Percentiles rank a stretch among this genome's conserved stretches.
phyloP scores from a whole-genome alignment of 2,329 filamentous ascomycete species.

The Ascocoryne sarcoides region DNA sequence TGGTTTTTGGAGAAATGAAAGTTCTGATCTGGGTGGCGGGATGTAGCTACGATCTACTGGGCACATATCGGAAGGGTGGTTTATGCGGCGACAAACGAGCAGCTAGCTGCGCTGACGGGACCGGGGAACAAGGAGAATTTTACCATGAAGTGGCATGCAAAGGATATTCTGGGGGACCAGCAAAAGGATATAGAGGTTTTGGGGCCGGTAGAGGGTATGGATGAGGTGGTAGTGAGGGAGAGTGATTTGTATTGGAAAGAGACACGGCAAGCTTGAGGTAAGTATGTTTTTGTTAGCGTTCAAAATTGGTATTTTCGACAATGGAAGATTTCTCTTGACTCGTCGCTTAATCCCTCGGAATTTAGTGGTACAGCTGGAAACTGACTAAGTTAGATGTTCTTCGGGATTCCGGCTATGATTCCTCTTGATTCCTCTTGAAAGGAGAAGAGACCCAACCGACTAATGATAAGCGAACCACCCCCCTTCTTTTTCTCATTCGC shows the following conservation, averaged over 20 bases:
- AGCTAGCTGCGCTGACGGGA: constrained; percentile 37
- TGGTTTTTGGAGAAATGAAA: too few species aligned
- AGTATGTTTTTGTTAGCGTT: too few species aligned
- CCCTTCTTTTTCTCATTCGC: too few species aligned
- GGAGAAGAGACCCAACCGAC: too few species aligned
- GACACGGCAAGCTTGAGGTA: constrained; percentile 20
- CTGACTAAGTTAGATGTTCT: too few species aligned
- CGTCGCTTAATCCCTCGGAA: constrained; percentile 49
- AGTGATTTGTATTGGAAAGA: constrained; percentile 38
- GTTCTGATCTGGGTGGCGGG: too few species aligned
- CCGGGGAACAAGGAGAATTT: constrained; percentile 42
- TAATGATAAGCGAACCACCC: too few species aligned
- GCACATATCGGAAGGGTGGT: constrained; percentile 44
- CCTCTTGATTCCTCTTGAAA: too few species aligned
- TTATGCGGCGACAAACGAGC: constrained; percentile 41
- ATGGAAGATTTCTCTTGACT: constrained; percentile 38
- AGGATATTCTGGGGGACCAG: constrained; percentile 37
- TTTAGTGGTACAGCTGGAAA: too few species aligned
- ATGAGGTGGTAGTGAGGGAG: constrained; percentile 36
- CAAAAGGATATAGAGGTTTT: constrained; percentile 42
- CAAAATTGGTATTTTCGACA: too few species aligned
- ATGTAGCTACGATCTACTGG: constrained; percentile 38
- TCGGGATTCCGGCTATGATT: too few species aligned
- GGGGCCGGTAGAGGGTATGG: constrained; percentile 38
- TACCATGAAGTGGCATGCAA: constrained; percentile 41